Conservation (phyloP, 805 yeast genomes). For the Candida xiaguanensis region DNA sequence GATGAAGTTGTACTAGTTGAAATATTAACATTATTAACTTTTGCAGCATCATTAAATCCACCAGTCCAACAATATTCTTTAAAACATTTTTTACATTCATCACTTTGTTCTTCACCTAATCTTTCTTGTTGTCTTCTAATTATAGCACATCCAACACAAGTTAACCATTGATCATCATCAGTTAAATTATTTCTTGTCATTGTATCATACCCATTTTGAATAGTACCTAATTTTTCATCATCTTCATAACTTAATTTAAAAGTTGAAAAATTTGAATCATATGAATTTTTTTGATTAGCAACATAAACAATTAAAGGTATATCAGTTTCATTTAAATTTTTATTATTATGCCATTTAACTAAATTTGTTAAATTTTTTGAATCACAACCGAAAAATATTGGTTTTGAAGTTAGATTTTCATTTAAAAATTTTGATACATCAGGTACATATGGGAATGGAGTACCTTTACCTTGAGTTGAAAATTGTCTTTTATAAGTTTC, state of each 20-base stretch:
- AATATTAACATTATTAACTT: background rate
- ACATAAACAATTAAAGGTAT: constrained; percentile 39
- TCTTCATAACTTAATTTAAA: constrained; percentile 32
- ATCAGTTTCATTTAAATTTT: constrained; percentile 41
- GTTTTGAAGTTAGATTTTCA: constrained; percentile 52
- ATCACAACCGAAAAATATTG: constrained; percentile 41
- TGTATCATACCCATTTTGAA: constrained; percentile 35
- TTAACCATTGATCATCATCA: constrained; percentile 32
- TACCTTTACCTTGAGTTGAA: constrained; percentile 47
- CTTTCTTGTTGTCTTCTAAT: constrained; percentile 75
- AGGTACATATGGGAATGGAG: constrained; percentile 80
- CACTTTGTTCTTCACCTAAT: constrained; percentile 52
- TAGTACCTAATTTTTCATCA: constrained; percentile 31
- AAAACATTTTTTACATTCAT: constrained; percentile 71
- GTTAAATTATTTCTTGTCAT: constrained; percentile 32
- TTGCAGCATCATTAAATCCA: constrained; percentile 5
- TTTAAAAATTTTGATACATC: constrained; percentile 57
- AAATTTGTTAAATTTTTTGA: constrained; percentile 23
- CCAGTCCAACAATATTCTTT: constrained; percentile 64
- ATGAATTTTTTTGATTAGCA: constrained; percentile 36
- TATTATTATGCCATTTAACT: constrained; percentile 34
- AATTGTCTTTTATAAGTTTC: constrained; percentile 35
- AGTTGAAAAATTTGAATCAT: constrained; percentile 30
- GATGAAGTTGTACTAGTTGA: background rate
- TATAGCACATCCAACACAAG: constrained; percentile 73